These are phyloP conservation scores for Colletotrichum tamarilloi DNA, from an alignment of 2,329 filamentous ascomycete genomes.

Conservation along the genomic window DNA sequence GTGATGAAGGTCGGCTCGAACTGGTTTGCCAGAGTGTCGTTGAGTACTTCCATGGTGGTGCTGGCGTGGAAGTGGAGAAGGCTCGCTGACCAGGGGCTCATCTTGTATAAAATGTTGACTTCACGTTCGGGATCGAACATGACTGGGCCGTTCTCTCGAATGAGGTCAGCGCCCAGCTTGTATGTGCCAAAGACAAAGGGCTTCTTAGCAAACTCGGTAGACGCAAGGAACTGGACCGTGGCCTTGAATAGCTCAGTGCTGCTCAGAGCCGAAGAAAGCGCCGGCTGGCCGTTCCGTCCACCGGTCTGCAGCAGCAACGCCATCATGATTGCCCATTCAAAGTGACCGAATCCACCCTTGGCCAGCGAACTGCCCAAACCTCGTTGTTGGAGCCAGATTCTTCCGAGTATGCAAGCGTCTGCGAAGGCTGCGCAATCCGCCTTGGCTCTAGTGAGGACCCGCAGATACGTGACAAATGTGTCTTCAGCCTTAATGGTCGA, in stretches of 20 bases:
- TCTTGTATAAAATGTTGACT: conserved; percentile 90
- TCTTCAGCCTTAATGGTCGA: conserved; percentile 83
- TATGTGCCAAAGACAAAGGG: conserved; percentile 66
- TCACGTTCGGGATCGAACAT: conserved; percentile 81
- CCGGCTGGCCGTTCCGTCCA: conserved; percentile 74
- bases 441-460: conserved; percentile 76
- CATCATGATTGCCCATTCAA: conserved; percentile 88
- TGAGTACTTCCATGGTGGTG: conserved; percentile 79
- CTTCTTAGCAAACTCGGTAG: conserved; percentile 76
- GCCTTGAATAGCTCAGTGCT: conserved; percentile 96
- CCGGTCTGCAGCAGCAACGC: conserved; percentile 85
- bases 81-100: conserved; percentile 85
- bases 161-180: conserved; percentile 52
- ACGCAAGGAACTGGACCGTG: conserved; percentile 85
- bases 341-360: conserved; percentile 88
- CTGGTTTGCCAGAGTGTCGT: conserved; percentile 78
- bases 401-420: conserved; percentile 87
- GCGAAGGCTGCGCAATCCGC: conserved; percentile 78
- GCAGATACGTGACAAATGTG: conserved; percentile 79
- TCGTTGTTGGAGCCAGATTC: conserved; percentile 89
- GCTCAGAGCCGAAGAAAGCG: conserved; percentile 84
- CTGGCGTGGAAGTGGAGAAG: conserved; percentile 80
- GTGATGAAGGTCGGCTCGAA: conserved; percentile 88
- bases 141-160: conserved; percentile 68
- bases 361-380: conserved; percentile 79